These are phyloP conservation scores for Allium cepa DNA, from an alignment of 106 monocot species.

Conservation along the genomic window DNA sequence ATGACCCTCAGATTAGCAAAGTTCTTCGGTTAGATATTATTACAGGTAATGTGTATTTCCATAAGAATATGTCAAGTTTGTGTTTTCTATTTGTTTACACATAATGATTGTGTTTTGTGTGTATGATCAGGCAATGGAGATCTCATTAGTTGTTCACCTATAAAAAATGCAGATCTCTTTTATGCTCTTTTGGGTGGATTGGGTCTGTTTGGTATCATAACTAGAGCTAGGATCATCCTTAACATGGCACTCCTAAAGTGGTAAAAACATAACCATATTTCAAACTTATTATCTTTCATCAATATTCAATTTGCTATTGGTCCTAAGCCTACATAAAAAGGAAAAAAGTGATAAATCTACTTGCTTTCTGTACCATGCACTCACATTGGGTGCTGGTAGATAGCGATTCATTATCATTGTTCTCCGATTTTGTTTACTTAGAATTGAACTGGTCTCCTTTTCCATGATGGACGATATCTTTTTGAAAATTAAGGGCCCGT, in stretches of 20 bases:
- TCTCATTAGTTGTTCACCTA: conserved; percentile 40
- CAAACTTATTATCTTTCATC: too few relatives aligned
- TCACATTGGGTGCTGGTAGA: too few relatives aligned
- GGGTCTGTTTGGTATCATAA: conserved; percentile 67
- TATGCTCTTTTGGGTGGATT: conserved; percentile 52
- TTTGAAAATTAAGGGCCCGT: too few relatives aligned
- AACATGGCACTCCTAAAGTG: conserved; percentile 41
- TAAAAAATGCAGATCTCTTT: conserved; percentile 36
- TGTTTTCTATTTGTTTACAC: not conserved
- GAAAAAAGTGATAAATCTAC: too few relatives aligned
- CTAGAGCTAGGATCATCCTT: conserved; percentile 52
- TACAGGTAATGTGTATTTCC: conserved; percentile 14
- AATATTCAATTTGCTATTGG: too few relatives aligned
- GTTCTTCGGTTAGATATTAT: conserved; percentile 25
- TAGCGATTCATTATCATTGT: too few relatives aligned
- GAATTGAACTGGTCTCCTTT: too few relatives aligned
- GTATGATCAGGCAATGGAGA: conserved; percentile 35
- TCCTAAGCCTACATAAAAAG: too few relatives aligned
- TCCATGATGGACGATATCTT: too few relatives aligned
- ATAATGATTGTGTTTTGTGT: not conserved
- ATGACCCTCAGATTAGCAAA: conserved; percentile 30
- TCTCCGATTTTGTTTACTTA: too few relatives aligned
- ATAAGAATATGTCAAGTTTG: not conserved
- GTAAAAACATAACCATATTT: conserved; percentile 6
- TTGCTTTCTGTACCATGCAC: too few relatives aligned